Percentiles rank a stretch among this genome's conserved stretches.
phyloP scores from a whole-genome alignment of 352 stramenopile genomes.

The Aphanomyces euteiches region DNA sequence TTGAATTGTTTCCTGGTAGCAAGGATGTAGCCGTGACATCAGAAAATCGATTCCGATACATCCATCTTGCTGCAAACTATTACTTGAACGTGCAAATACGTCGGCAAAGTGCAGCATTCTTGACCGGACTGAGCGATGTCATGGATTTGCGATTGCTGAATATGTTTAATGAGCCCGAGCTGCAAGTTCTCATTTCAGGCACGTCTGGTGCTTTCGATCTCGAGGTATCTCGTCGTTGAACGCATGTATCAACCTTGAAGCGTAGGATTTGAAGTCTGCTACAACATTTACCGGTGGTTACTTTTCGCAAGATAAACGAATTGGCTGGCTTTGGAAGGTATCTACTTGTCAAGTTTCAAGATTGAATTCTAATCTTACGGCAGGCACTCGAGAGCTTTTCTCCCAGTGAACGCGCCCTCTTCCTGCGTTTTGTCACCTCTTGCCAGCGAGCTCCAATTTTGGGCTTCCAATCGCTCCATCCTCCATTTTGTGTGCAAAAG shows the following conservation, averaged over 20 bases:
- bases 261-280: conserved; percentile 83
- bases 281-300: conserved; percentile 92
- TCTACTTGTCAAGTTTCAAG: neutral
- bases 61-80: conserved; percentile 94
- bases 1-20: conserved; percentile 88
- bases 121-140: conserved; percentile 88
- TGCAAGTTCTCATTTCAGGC: conserved; percentile 93
- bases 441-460: conserved; percentile 93
- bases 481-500: conserved; percentile 91
- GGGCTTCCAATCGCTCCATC: conserved; percentile 91
- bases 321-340: conserved; percentile 72
- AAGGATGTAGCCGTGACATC: conserved; percentile 85
- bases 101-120: conserved; percentile 92
- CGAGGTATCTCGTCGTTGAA: conserved; percentile 6
- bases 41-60: conserved; percentile 93
- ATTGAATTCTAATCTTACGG: neutral
- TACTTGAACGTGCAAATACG: conserved; percentile 92
- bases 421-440: conserved; percentile 94
- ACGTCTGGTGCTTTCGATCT: conserved; percentile 57
- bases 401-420: conserved; percentile 76
- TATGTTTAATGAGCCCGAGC: conserved; percentile 95
- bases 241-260: neutral
- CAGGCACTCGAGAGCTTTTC: conserved; percentile 61
- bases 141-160: conserved; percentile 90
- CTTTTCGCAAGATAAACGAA: conserved; percentile 75